These are phyloP conservation scores for Xylaria sp. DNA, from an alignment of 2,329 filamentous ascomycete genomes.

Conservation along the genomic window DNA sequence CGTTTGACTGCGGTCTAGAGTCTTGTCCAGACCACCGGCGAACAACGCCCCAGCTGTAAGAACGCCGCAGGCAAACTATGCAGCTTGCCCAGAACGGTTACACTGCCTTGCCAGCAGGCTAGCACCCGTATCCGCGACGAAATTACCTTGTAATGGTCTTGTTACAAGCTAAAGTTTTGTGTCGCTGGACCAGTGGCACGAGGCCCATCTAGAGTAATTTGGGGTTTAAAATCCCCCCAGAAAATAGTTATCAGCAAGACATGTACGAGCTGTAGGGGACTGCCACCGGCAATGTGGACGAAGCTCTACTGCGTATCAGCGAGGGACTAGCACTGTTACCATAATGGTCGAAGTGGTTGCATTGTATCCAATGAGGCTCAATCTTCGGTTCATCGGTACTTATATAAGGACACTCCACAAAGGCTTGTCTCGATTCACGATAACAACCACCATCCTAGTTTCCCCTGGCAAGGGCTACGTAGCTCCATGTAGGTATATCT, in stretches of 20 bases:
- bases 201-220: not conserved
- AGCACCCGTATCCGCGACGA: not conserved
- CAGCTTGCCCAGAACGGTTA: conserved; percentile 25
- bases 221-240: not conserved
- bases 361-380: conserved; percentile 24
- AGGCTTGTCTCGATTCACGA: conserved; percentile 22
- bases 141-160: not conserved
- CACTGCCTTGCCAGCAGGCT: conserved; percentile 19
- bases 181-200: not conserved
- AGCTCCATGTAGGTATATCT: no score
- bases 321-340: conserved; percentile 2
- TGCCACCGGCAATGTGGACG: no score
- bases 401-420: conserved; percentile 15
- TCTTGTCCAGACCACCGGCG: conserved; percentile 29
- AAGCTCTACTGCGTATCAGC: conserved; percentile 14
- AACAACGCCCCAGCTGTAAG: conserved; percentile 21
- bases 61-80: conserved; percentile 21
- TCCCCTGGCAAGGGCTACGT: no score
- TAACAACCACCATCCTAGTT: conserved; percentile 23
- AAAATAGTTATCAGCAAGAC: not conserved
- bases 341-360: conserved; percentile 17
- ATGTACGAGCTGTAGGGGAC: not conserved
- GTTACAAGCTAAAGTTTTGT: not conserved
- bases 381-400: conserved; percentile 22
- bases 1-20: conserved; percentile 19